Base-by-base conservation (phyloP, 2,329 filamentous ascomycete species). In the Parafenestella ontariensis region DNA sequence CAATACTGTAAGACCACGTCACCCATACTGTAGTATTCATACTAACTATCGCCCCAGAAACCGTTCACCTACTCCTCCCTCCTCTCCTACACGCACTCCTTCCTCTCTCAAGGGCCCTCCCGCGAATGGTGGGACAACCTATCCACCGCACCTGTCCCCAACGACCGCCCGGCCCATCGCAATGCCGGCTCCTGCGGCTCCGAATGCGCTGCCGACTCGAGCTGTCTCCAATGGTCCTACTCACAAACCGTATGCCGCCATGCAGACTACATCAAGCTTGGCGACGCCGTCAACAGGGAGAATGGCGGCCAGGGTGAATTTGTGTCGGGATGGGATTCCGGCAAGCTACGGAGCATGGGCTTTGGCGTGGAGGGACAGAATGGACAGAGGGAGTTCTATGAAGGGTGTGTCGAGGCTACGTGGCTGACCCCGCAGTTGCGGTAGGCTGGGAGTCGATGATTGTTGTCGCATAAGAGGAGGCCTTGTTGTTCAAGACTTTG, bases 171-270 rank as follows among this genome's bases (percentile, higher is more conserved):
- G 10, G 71, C 71, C 6, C 72, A 74, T 49, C 64, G 59, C 42
- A 71, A 73, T 41, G 69, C 72, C 23, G 62, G 44, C 31, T 69
- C 68, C 15, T 76, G 73, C 49, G 69, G 68, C 50, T 72, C 69
- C 28, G 73, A 74, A 54, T 76, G 73, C 56, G 62, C 59, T 28
- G 65, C 63, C 29, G 70, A 76, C 49, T 55, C 61, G 37, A 68
- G 70, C 43, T 75, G 73, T 46, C 56, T 75, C 2, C 73, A 76
- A 52, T 76, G 68, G 66, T 73, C 71, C 2, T 75, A 70, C 54
- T 72, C 72, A 6, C 68, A 76, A 36, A 71, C 70, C 20, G 74
- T 74, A 2, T 76, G 77, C 48, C 71, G 75, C 24, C 69, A 74
- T 24, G 76, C 71, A 3, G 69, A 71, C 37, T 73, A 70, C 41